Percentiles rank a stretch among this genome's conserved stretches.
Evolutionary conservation across 345 rosid genomes (phyloP).

Genomic region (Gossypium rotundifolium): DNA sequence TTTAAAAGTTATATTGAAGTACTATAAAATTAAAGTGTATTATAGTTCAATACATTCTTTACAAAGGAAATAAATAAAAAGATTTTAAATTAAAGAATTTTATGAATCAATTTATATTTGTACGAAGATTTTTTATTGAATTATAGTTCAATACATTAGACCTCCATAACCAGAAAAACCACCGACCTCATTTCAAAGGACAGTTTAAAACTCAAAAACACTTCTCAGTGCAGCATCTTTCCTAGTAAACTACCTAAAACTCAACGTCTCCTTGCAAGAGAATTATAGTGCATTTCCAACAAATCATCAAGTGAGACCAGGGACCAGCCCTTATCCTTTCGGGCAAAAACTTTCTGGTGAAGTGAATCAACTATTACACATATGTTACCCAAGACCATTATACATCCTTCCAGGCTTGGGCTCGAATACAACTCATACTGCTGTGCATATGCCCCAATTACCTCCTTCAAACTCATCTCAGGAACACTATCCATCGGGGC

Average conservation of each 20-base stretch:
- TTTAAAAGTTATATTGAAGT: no score
- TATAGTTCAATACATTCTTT: no score
- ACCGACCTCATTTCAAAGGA: not conserved
- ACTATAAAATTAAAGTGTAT: no score
- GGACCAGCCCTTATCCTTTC: conserved; percentile 61
- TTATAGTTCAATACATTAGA: not conserved
- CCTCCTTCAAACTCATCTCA: conserved; percentile 73
- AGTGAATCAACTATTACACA: conserved; percentile 61
- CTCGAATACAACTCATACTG: conserved; percentile 67
- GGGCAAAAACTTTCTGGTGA: conserved; percentile 65
- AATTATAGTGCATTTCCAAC: conserved; percentile 62
- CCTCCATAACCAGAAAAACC: not conserved
- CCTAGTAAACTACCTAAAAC: not conserved
- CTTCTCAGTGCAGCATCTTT: not conserved
- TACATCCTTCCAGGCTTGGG: conserved; percentile 73
- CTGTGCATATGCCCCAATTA: conserved; percentile 69
- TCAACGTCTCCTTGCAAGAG: conserved; percentile 43
- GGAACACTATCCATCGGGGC: conserved; percentile 31
- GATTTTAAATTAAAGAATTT: no score
- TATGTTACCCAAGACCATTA: conserved; percentile 75
- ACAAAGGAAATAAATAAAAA: no score
- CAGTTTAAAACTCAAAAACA: not conserved
- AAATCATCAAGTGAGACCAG: conserved; percentile 63
- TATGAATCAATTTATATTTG: no score
- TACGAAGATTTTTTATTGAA: no score